Evolutionary conservation across 179 eudicot genomes (phyloP), one percentile per base, ranked within the genome.

Genomic region (Carnegiea gigantea): DNA sequence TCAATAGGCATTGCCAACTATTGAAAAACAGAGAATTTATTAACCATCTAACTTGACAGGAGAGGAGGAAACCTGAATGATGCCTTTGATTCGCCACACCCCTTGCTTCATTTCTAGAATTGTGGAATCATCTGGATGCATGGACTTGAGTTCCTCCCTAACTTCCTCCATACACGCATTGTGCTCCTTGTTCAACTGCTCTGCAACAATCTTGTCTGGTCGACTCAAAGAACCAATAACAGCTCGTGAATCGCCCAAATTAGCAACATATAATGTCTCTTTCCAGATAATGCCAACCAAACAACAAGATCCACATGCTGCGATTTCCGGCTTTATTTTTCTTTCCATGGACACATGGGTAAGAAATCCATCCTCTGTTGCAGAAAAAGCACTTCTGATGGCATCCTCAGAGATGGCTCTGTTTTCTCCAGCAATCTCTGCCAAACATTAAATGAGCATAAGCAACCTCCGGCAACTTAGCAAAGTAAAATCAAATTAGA

Each of bases 171-270:
- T 76, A n/a, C 84, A 78, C 53, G 92, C 95, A 84, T 93, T 92
- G 83, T 93, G 95, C 84, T 90, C 97, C 54, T 36, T 82, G 18
- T 89, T 89, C 83, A 93, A 60, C 79, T 88, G 95, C 73, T 92
- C 92, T 4, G 95, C 93, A 51, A 81, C 80, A 77, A 93, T 86
- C 81, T 81, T 88, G 43, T 85, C 77, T 71, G 91, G 79, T 77
- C 80, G 78, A 70, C 79, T 84, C 48, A 77, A 38, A 72, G 51
- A 72, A 28, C 92, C 97, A 60, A 91, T 64, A 4, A 93, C 92
- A 76, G 95, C 97, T 82, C 97, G 88, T 21, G 97, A 92, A 81
- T 92, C 97, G 20, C 97, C 97, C 24, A 92, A 59, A 85, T 93
- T 92, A 75, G 91, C 97, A 73, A 91, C 77, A 81, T 85, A 90